phyloP scores from a whole-genome alignment of 345 rosid species.

The Orychophragmus violaceus region DNA sequence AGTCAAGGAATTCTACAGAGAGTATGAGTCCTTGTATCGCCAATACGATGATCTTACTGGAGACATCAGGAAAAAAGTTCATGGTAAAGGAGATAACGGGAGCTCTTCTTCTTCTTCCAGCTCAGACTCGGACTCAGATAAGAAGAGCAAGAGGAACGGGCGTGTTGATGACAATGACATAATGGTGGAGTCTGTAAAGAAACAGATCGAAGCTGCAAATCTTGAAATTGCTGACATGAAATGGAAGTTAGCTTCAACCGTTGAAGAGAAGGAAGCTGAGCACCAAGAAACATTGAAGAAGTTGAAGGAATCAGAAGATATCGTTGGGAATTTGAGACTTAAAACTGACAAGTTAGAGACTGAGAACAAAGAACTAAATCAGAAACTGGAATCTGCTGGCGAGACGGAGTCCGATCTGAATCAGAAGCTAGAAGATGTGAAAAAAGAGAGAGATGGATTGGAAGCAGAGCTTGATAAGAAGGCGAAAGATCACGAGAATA shows the following conservation, averaged over 20 bases:
- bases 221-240: conserved; percentile 42
- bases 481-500: conserved; percentile 24
- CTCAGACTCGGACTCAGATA: conserved; percentile 66
- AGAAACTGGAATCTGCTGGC: conserved; percentile 28
- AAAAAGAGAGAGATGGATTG: conserved; percentile 31
- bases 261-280: conserved; percentile 32
- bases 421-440: conserved; percentile 37
- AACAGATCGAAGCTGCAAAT: conserved; percentile 55
- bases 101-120: conserved; percentile 63
- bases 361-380: conserved; percentile 9
- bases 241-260: conserved; percentile 37
- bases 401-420: conserved; percentile 36
- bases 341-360: conserved; percentile 20
- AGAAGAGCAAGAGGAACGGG: conserved; percentile 45
- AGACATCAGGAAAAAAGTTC: conserved; percentile 54
- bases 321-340: conserved; percentile 42
- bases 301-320: conserved; percentile 46
- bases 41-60: conserved; percentile 69
- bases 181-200: conserved; percentile 33
- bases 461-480: conserved; percentile 29
- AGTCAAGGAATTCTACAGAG: conserved; percentile 59
- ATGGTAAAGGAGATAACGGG: conserved; percentile 45
- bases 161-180: conserved; percentile 35
- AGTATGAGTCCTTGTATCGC: conserved; percentile 56
- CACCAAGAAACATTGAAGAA: conserved; percentile 43